Percentiles rank a stretch among this genome's conserved stretches.
These are phyloP conservation scores for Gaertneriomyces sp. DNA, from an alignment of 192 early-diverging fungal species.

Conservation along the genomic window DNA sequence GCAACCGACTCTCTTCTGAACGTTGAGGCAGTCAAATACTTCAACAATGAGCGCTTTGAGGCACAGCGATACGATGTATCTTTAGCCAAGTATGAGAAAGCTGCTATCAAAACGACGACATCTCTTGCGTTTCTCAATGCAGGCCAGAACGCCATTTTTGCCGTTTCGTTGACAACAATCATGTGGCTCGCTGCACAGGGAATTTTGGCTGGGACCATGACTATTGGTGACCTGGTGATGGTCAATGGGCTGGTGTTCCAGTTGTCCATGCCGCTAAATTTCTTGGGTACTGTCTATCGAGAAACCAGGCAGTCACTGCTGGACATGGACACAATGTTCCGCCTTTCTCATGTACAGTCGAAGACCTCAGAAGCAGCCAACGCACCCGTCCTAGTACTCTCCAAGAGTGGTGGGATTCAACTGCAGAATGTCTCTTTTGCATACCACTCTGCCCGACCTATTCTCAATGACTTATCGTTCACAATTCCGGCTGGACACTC, in stretches of 20 bases:
- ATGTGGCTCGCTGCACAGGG: slow-evolving; percentile 96
- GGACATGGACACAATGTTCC: slow-evolving; percentile 98
- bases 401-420: slow-evolving; percentile 62
- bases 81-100: slow-evolving; percentile 84
- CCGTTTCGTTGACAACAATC: slow-evolving; percentile 84
- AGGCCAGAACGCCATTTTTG: slow-evolving; percentile 93
- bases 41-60: slow-evolving; percentile 93
- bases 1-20: slow-evolving; percentile 97
- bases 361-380: slow-evolving; percentile 37
- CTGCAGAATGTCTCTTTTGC: slow-evolving; percentile 91
- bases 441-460: slow-evolving; percentile 64
- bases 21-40: slow-evolving; percentile 96
- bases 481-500: slow-evolving; percentile 80
- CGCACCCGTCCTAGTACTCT: slow-evolving; percentile 35
- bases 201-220: slow-evolving; percentile 73
- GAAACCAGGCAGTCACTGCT: slow-evolving; percentile 91
- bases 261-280: slow-evolving; percentile 94
- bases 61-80: slow-evolving; percentile 82
- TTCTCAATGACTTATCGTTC: slow-evolving; percentile 67
- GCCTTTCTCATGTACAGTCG: slow-evolving; percentile 61
- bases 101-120: slow-evolving; percentile 86
- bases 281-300: slow-evolving; percentile 95
- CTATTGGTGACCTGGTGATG: slow-evolving; percentile 97
- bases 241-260: slow-evolving; percentile 98
- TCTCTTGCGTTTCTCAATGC: slow-evolving; percentile 91